phyloP scores from a whole-genome alignment of 352 stramenopile genomes.

The Phytophthora melonis region DNA sequence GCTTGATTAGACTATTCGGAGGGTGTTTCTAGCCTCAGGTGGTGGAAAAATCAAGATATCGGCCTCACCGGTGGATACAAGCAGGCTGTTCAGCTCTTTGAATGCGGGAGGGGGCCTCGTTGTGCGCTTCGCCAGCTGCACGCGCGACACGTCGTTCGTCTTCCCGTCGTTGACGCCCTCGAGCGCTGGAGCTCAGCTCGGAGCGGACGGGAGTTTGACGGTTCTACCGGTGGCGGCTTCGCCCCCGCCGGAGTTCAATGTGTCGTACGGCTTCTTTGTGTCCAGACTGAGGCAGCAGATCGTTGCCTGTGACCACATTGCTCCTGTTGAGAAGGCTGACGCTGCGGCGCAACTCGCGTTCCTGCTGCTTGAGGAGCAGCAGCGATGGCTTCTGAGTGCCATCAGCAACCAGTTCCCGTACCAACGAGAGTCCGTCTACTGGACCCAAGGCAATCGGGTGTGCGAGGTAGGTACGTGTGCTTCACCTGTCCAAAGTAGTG shows the following conservation, averaged over 20 bases:
- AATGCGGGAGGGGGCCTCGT: not conserved
- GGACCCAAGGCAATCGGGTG: constrained; percentile 41
- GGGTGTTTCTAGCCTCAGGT: not conserved
- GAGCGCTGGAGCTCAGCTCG: not conserved
- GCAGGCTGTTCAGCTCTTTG: not conserved
- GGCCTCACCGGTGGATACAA: not conserved
- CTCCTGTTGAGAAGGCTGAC: too few species aligned
- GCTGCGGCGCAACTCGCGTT: constrained; percentile 10
- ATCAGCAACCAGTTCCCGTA: constrained; percentile 32
- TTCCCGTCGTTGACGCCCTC: not conserved
- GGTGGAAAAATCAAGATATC: constrained; percentile 2
- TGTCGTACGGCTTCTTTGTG: constrained; percentile 27
- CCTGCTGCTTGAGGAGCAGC: constrained; percentile 26
- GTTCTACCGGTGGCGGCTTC: not conserved
- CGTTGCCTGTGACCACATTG: constrained; percentile 41
- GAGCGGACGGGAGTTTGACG: not conserved
- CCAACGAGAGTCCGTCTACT: constrained; percentile 30
- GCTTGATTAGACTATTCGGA: constrained; percentile 4
- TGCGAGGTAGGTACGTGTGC: constrained; percentile 44
- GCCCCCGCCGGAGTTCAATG: constrained; percentile 3
- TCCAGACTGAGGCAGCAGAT: constrained; percentile 31
- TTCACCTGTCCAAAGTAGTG: not conserved
- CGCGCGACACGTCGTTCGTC: constrained; percentile 21
- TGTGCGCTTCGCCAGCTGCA: constrained; percentile 18
- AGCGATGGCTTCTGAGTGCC: constrained; percentile 26